These are phyloP conservation scores for Phallus indusiatus DNA, from an alignment of 768 basidiomycete species.

Conservation along the genomic window DNA sequence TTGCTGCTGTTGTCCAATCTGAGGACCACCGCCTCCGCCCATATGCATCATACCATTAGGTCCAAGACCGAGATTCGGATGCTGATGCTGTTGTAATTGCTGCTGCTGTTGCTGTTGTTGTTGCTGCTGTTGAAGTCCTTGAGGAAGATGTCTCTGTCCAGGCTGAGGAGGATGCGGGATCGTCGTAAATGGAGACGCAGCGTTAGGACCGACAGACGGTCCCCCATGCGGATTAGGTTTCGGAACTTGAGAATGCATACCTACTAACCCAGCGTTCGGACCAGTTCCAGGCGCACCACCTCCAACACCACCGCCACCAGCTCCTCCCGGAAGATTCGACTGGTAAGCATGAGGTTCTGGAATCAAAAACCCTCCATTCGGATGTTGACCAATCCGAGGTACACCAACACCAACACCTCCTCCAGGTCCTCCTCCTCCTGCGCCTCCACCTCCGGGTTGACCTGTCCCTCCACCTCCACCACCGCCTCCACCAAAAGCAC, in stretches of 20 bases:
- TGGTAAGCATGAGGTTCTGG: not conserved
- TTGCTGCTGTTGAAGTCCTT: not conserved
- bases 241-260: not conserved
- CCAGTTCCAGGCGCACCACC: too few species aligned
- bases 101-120: not conserved
- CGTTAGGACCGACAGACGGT: slow-evolving; percentile 24
- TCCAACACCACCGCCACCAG: too few species aligned
- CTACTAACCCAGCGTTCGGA: too few species aligned
- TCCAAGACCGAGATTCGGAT: not conserved
- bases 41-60: not conserved
- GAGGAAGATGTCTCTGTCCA: slow-evolving; percentile 28
- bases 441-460: not conserved
- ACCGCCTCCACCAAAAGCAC: not conserved
- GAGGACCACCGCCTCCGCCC: not conserved
- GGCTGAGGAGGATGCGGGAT: slow-evolving; percentile 24
- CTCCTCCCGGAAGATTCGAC: not conserved
- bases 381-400: not conserved
- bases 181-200: slow-evolving; percentile 18
- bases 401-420: not conserved
- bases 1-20: not conserved
- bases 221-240: slow-evolving; percentile 27
- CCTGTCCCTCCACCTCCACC: not conserved
- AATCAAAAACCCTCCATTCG: not conserved
- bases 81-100: slow-evolving; percentile 5
- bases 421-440: too few species aligned